Conservation (phyloP, 140 eudicot species). For the Stevia rebaudiana region DNA sequence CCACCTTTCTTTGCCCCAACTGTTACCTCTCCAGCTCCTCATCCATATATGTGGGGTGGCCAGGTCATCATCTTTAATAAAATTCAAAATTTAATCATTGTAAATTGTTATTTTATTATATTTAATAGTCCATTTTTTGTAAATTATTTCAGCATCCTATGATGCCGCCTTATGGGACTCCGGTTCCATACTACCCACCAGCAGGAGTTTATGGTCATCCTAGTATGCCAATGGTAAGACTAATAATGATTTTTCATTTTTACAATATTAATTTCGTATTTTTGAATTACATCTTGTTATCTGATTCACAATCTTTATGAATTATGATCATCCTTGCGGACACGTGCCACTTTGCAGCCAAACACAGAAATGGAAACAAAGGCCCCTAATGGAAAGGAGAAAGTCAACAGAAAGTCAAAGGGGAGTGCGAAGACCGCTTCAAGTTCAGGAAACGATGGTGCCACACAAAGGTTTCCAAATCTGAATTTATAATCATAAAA, state of each 20-base stretch:
- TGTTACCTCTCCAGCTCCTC: constrained; percentile 65
- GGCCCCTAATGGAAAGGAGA: constrained; percentile 42
- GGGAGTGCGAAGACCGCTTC: constrained; percentile 70
- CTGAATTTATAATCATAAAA: background rate
- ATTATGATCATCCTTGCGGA: constrained; percentile 18
- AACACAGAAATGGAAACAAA: constrained; percentile 51
- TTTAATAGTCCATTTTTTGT: background rate
- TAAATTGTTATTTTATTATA: background rate
- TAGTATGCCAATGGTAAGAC: constrained; percentile 51
- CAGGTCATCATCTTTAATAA: constrained; percentile 45
- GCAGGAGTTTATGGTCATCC: constrained; percentile 73
- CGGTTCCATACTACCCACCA: constrained; percentile 75
- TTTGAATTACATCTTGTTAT: background rate
- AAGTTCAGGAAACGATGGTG: constrained; percentile 87
- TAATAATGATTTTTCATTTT: background rate
- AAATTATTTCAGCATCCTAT: constrained; percentile 57
- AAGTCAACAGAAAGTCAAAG: constrained; percentile 44
- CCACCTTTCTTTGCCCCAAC: constrained; percentile 72
- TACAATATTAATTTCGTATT: too few relatives aligned
- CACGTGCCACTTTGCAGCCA: constrained; percentile 34
- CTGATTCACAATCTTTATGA: background rate
- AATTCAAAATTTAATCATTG: constrained; percentile 1
- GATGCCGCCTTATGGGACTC: constrained; percentile 87
- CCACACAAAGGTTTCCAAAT: constrained; percentile 50
- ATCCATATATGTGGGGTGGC: constrained; percentile 78